Percentiles rank a stretch among this genome's conserved stretches.
phyloP scores from a whole-genome alignment of 2,329 filamentous ascomycete species.

The Pseudogymnoascus sp. region DNA sequence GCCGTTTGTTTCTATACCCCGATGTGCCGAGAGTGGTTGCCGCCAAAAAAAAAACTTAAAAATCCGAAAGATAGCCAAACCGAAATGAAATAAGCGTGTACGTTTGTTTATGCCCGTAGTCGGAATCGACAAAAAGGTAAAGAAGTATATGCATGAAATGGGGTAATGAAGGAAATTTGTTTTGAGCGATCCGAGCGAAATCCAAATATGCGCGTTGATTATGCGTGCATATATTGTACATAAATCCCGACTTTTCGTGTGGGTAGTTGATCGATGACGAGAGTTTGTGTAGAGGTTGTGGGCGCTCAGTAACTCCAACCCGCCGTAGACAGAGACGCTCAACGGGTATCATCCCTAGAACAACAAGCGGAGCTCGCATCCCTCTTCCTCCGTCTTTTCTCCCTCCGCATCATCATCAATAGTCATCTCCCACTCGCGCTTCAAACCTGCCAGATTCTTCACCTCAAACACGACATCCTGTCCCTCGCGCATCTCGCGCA shows the following conservation, averaged over 20 bases:
- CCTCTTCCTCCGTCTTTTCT: constrained; percentile 13
- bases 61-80: neutral
- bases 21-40: neutral
- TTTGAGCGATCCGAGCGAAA: neutral
- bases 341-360: constrained; percentile 23
- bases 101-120: neutral
- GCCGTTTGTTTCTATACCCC: neutral
- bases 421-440: constrained; percentile 55
- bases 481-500: constrained; percentile 75
- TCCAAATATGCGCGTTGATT: neutral
- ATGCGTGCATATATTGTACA: neutral
- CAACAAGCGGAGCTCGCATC: constrained; percentile 28
- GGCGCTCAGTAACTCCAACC: neutral
- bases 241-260: neutral
- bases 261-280: neutral
- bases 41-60: neutral
- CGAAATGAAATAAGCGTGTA: neutral
- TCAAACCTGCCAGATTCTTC: constrained; percentile 35
- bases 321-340: neutral
- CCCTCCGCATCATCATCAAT: constrained; percentile 35
- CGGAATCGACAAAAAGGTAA: neutral
- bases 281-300: neutral
- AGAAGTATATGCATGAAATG: neutral
- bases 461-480: constrained; percentile 82
- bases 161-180: neutral